These are phyloP conservation scores for Peronospora belbahrii DNA, from an alignment of 352 stramenopile species.

Conservation along the genomic window DNA sequence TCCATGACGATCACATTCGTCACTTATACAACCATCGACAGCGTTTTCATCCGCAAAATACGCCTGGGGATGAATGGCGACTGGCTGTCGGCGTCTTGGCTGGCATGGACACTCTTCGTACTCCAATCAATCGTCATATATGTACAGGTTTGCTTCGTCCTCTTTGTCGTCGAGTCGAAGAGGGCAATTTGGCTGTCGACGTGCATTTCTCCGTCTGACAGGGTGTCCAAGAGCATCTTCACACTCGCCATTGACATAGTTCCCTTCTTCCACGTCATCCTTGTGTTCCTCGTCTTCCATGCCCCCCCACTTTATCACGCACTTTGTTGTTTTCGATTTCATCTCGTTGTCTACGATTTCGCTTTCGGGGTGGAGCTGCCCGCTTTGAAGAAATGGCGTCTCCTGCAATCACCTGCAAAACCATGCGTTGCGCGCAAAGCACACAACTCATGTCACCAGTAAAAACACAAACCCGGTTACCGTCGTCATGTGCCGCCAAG, in stretches of 20 bases:
- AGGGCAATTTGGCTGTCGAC: conserved; percentile 5
- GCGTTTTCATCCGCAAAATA: conserved; percentile 17
- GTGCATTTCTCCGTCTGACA: conserved; percentile 9
- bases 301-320: conserved; percentile 9
- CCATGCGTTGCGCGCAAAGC: conserved; percentile 42
- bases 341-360: conserved; percentile 20
- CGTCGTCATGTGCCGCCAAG: conserved; percentile 28
- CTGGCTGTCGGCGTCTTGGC: conserved; percentile 6
- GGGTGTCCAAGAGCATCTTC: conserved; percentile 1
- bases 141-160: conserved; percentile 11
- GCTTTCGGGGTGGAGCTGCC: conserved; percentile 28
- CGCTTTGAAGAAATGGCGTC: conserved; percentile 45
- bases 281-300: conserved; percentile 14
- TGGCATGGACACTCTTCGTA: conserved; percentile 7
- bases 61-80: conserved; percentile 5
- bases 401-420: conserved; percentile 53
- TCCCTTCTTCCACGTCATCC: conserved; percentile 12
- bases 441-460: conserved; percentile 42
- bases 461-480: conserved; percentile 45
- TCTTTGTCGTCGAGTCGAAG: conserved; percentile 12
- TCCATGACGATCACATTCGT: conserved; percentile 7
- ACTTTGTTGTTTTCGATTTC: conserved; percentile 14
- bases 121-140: conserved; percentile 3
- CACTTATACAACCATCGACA: conserved; percentile 2
- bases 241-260: conserved; percentile 8